These are phyloP conservation scores for Hydrangea macrophylla DNA, from an alignment of 148 eudicot genomes.

Conservation along the genomic window DNA sequence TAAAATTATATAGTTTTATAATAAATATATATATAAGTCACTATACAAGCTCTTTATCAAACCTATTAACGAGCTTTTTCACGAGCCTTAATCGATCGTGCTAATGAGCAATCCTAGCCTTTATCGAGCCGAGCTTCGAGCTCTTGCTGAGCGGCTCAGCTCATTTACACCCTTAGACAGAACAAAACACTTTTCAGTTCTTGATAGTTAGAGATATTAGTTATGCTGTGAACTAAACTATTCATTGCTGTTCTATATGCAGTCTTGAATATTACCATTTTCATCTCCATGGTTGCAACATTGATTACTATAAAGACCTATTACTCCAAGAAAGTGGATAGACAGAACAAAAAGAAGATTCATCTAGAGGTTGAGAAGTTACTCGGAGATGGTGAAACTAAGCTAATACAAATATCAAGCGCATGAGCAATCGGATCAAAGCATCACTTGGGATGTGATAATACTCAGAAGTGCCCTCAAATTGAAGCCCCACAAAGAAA, in stretches of 20 bases:
- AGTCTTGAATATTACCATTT: constrained; percentile 7
- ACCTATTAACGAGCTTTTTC: too few relatives aligned
- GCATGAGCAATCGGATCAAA: neutral
- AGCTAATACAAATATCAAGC: neutral
- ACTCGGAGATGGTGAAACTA: neutral
- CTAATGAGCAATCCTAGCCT: too few relatives aligned
- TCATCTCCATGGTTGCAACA: constrained; percentile 19
- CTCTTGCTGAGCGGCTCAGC: too few relatives aligned
- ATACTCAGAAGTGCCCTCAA: constrained; percentile 6
- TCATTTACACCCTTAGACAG: too few relatives aligned
- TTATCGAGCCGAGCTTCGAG: too few relatives aligned
- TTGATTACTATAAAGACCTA: constrained; percentile 19
- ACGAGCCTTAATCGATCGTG: too few relatives aligned
- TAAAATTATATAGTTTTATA: too few relatives aligned
- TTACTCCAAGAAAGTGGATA: constrained; percentile 8
- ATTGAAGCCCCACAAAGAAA: neutral
- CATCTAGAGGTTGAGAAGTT: constrained; percentile 13
- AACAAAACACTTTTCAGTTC: neutral
- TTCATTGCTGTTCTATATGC: constrained; percentile 11
- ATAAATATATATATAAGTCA: too few relatives aligned
- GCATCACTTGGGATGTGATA: neutral
- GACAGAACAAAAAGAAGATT: neutral
- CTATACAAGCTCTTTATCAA: too few relatives aligned
- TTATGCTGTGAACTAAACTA: too few relatives aligned
- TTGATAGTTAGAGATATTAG: neutral